phyloP scores from a whole-genome alignment of 129 eudicot genomes.

The Mikania micrantha region DNA sequence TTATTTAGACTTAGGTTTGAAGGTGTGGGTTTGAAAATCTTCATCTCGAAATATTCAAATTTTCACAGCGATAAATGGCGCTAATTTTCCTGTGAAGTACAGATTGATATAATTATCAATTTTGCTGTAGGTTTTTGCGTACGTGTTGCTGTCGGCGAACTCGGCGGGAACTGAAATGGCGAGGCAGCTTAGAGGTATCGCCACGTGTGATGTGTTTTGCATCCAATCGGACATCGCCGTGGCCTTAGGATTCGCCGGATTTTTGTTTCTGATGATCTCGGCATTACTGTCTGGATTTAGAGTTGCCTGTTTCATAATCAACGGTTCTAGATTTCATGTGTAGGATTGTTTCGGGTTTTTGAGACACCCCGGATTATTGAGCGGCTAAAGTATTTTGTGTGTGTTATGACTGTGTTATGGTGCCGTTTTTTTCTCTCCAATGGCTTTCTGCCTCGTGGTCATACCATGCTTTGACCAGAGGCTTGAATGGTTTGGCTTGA shows the following conservation, averaged over 20 bases:
- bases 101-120: no score
- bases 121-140: conserved; percentile 57
- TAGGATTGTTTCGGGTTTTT: conserved; percentile 12
- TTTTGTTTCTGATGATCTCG: conserved; percentile 52
- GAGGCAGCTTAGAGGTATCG: conserved; percentile 38
- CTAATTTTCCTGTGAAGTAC: conserved; percentile 13
- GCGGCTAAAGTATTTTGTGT: no score
- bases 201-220: conserved; percentile 61
- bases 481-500: no score
- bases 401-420: conserved; percentile 3
- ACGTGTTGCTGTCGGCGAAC: conserved; percentile 61
- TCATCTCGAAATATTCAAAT: not conserved
- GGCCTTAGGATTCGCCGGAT: conserved; percentile 64
- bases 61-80: conserved; percentile 19
- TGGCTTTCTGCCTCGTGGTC: conserved; percentile 23
- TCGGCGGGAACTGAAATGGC: conserved; percentile 67
- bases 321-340: conserved; percentile 61
- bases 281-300: conserved; percentile 67
- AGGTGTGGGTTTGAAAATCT: no score
- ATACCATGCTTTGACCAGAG: not conserved
- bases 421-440: conserved; percentile 7
- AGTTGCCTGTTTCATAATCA: conserved; percentile 56
- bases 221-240: conserved; percentile 58
- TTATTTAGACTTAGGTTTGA: no score
- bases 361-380: conserved; percentile 16